A percentile compares a stretch with the other conserved stretches of the same genome.
These are phyloP conservation scores for Leccinum aurantiacum DNA, from an alignment of 768 basidiomycete genomes.

Conservation along the genomic window DNA sequence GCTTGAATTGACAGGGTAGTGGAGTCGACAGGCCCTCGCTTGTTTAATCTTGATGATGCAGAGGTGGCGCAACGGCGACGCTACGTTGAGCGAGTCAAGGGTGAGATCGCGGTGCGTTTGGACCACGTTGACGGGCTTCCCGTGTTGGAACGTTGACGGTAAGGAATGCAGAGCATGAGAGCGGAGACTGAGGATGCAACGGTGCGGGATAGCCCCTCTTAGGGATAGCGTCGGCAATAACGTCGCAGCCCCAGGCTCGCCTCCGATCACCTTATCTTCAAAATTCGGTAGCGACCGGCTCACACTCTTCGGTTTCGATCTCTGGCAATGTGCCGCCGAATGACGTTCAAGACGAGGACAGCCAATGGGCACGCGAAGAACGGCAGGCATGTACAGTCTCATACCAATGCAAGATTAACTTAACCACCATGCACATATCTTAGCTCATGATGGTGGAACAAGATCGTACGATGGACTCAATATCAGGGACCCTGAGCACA, in stretches of 20 bases:
- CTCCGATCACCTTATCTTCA: constrained; percentile 19
- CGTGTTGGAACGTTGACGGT: constrained; percentile 20
- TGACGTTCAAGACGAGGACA: constrained; percentile 60
- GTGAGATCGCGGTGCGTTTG: constrained; percentile 74
- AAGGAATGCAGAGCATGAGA: constrained; percentile 71
- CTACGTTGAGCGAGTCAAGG: constrained; percentile 74
- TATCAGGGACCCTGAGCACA: constrained; percentile 81
- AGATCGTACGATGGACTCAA: constrained; percentile 85
- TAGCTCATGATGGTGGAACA: constrained; percentile 88
- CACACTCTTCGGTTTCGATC: constrained; percentile 15
- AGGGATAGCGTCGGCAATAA: not conserved
- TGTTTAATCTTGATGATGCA: constrained; percentile 76
- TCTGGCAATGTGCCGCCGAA: constrained; percentile 13
- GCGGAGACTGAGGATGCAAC: constrained; percentile 46
- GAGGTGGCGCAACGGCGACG: constrained; percentile 75
- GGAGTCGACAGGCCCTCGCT: constrained; percentile 77
- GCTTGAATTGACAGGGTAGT: constrained; percentile 60
- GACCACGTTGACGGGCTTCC: constrained; percentile 6
- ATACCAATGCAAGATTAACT: not conserved
- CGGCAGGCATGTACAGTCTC: constrained; percentile 58
- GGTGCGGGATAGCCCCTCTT: constrained; percentile 11
- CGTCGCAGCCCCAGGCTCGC: constrained; percentile 4
- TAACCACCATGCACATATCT: not conserved
- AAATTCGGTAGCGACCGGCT: constrained; percentile 18
- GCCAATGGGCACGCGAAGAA: constrained; percentile 82